These are phyloP conservation scores for Diplosphaera chodatii DNA, from an alignment of 139 green algal species.

Conservation along the genomic window DNA sequence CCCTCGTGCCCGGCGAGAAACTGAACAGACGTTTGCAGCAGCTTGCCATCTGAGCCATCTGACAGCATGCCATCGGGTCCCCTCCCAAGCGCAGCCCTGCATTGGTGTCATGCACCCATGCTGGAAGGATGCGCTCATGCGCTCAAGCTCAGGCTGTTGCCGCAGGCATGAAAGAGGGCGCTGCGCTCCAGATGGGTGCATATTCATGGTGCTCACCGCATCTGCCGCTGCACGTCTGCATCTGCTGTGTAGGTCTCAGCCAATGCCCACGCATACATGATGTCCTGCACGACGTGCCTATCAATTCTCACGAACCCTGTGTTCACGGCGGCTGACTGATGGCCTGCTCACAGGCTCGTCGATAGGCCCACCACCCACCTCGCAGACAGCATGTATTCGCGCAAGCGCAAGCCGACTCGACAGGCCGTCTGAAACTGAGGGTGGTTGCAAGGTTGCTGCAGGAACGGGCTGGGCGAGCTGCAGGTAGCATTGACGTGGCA, in stretches of 20 bases:
- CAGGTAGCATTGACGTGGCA: not conserved
- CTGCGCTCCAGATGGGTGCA: too few species aligned
- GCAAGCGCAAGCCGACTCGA: not conserved
- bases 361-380: not conserved
- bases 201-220: too few species aligned
- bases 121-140: too few species aligned
- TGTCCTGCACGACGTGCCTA: slow-evolving; percentile 8
- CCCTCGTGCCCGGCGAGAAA: slow-evolving; percentile 11
- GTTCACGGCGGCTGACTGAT: too few species aligned
- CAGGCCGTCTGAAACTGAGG: not conserved
- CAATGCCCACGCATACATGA: slow-evolving; percentile 19
- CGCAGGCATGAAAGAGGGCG: too few species aligned
- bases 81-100: slow-evolving; percentile 1
- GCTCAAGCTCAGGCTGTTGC: too few species aligned
- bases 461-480: not conserved
- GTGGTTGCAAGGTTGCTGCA: too few species aligned
- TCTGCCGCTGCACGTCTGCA: slow-evolving; percentile 2
- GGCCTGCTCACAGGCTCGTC: too few species aligned
- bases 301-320: too few species aligned
- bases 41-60: slow-evolving; percentile 5
- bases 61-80: slow-evolving; percentile 2
- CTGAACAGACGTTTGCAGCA: slow-evolving; percentile 8
- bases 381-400: not conserved
- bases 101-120: not conserved
- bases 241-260: slow-evolving; percentile 18